These are phyloP conservation scores for Chytriomyces sp. DNA, from an alignment of 192 early-diverging fungal species.

Conservation along the genomic window DNA sequence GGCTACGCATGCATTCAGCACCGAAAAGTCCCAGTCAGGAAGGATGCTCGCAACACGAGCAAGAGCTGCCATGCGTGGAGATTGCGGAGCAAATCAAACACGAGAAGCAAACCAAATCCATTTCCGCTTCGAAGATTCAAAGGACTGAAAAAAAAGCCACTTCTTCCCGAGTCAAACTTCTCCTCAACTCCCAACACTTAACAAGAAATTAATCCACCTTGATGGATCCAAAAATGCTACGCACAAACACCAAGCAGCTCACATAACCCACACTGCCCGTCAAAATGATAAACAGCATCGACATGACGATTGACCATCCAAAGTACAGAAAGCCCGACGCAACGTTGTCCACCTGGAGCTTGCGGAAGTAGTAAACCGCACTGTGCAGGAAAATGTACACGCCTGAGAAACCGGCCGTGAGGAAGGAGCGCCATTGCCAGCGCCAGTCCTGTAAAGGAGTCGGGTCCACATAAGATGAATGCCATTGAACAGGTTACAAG, in stretches of 20 bases:
- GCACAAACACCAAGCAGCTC: slow-evolving; percentile 59
- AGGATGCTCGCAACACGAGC: too few species aligned
- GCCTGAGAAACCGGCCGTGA: slow-evolving; percentile 70
- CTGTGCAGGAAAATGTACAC: slow-evolving; percentile 83
- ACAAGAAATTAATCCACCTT: slow-evolving; percentile 79
- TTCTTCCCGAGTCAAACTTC: too few species aligned
- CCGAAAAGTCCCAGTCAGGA: neutral
- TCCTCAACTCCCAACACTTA: too few species aligned
- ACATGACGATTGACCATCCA: slow-evolving; percentile 65
- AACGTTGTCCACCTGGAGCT: slow-evolving; percentile 56
- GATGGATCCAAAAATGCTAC: slow-evolving; percentile 73
- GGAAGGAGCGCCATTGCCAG: slow-evolving; percentile 91
- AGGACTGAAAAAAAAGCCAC: too few species aligned
- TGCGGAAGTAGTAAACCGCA: slow-evolving; percentile 51
- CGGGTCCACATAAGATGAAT: too few species aligned
- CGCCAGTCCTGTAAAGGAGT: slow-evolving; percentile 59
- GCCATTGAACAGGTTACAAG: too few species aligned
- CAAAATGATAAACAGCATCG: slow-evolving; percentile 66
- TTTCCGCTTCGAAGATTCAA: too few species aligned
- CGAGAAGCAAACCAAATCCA: too few species aligned
- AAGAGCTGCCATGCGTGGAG: too few species aligned
- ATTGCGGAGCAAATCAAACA: too few species aligned
- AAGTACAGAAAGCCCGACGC: slow-evolving; percentile 76
- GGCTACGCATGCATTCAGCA: slow-evolving; percentile 1
- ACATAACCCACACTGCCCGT: slow-evolving; percentile 77